Evolutionary conservation across 1,139 yeast genomes (phyloP).

Genomic region (Blastobotrys arbuscula): DNA sequence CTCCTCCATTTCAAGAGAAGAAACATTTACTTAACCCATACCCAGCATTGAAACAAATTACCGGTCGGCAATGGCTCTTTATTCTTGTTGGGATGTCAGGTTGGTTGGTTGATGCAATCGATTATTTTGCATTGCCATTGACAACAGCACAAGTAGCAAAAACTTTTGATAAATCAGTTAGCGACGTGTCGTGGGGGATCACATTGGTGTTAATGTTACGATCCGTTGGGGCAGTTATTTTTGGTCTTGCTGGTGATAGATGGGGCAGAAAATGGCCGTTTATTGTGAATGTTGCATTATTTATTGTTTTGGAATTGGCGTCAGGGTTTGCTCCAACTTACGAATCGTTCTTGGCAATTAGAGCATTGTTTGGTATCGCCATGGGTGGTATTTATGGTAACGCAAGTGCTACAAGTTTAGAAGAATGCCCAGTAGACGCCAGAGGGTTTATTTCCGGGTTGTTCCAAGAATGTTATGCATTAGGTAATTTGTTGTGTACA

Average conservation of each 20-base stretch:
- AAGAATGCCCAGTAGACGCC: constrained; percentile 59
- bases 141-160: constrained; percentile 53
- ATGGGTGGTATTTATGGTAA: constrained; percentile 71
- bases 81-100: constrained; percentile 59
- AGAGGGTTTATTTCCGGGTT: constrained; percentile 58
- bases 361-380: constrained; percentile 53
- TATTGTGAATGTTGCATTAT: constrained; percentile 40
- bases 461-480: constrained; percentile 68
- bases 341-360: constrained; percentile 46
- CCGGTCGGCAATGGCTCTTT: constrained; percentile 53
- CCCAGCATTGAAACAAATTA: constrained; percentile 45
- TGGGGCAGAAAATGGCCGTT: constrained; percentile 54
- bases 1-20: constrained; percentile 32
- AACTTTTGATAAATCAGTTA: constrained; percentile 45
- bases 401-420: constrained; percentile 63
- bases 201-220: constrained; percentile 55
- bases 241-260: constrained; percentile 49
- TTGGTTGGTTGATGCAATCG: constrained; percentile 80
- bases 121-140: constrained; percentile 65
- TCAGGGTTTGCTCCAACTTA: constrained; percentile 50
- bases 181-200: constrained; percentile 62
- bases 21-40: constrained; percentile 41
- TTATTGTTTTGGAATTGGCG: constrained; percentile 46
- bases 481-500: constrained; percentile 61
- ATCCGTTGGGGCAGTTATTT: constrained; percentile 53